phyloP scores from a whole-genome alignment of 371 early-diverging fungal species.

The Syncephalastrum racemosum region DNA sequence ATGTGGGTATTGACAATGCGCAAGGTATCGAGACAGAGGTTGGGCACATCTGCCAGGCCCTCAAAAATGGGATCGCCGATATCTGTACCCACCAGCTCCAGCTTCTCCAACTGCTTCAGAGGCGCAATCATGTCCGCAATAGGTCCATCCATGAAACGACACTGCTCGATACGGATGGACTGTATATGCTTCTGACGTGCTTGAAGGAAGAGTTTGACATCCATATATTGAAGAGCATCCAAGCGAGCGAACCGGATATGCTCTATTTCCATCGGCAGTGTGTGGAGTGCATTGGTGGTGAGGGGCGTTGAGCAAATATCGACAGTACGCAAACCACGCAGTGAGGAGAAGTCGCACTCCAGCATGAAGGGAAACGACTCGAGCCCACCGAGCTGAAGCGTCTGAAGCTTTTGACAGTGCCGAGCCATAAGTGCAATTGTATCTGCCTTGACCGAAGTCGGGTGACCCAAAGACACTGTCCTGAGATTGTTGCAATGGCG shows the following conservation, averaged over 20 bases:
- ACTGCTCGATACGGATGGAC: slow-evolving; percentile 2
- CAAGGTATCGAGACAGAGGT: slow-evolving; percentile 10
- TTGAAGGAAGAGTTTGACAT: not conserved
- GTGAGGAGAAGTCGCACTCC: slow-evolving; percentile 19
- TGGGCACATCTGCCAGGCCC: slow-evolving; percentile 6
- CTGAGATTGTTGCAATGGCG: slow-evolving; percentile 12
- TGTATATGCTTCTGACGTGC: not conserved
- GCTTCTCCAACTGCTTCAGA: not conserved
- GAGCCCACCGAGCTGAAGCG: slow-evolving; percentile 15
- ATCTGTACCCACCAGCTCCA: slow-evolving; percentile 7
- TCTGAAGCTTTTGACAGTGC: slow-evolving; percentile 13
- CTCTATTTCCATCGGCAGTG: slow-evolving; percentile 6
- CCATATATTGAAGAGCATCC: slow-evolving; percentile 5
- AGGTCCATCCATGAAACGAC: not conserved
- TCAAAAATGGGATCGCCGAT: slow-evolving; percentile 7
- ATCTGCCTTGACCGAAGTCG: slow-evolving; percentile 14
- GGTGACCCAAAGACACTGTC: slow-evolving; percentile 18
- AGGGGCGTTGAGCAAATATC: slow-evolving; percentile 16
- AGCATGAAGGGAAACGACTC: slow-evolving; percentile 23
- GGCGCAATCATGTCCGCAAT: slow-evolving; percentile 5
- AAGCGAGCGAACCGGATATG: slow-evolving; percentile 4
- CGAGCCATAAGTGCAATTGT: slow-evolving; percentile 10
- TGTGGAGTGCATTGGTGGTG: slow-evolving; percentile 6
- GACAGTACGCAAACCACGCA: slow-evolving; percentile 7
- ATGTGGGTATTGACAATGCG: slow-evolving; percentile 12